phyloP scores from a whole-genome alignment of 2,329 filamentous ascomycete genomes.

The Pseudogymnoascus verrucosus region DNA sequence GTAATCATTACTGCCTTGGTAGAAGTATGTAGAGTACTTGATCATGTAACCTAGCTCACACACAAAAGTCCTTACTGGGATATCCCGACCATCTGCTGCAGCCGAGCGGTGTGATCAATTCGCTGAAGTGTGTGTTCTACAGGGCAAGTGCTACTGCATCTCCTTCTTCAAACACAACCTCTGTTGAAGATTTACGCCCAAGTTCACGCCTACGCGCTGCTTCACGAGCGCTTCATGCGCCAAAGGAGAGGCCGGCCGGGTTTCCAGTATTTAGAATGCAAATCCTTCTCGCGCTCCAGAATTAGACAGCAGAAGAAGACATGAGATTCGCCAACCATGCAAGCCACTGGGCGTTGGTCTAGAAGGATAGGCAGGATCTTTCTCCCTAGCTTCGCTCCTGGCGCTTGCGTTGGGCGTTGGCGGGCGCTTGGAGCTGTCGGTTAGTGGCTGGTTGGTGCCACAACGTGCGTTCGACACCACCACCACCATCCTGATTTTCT shows the following conservation, averaged over 20 bases:
- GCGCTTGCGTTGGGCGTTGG: slow-evolving; percentile 1
- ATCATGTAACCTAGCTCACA: not conserved
- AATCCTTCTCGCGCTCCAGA: not conserved
- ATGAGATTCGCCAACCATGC: not conserved
- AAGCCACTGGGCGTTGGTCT: not conserved
- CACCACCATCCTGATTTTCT: not conserved
- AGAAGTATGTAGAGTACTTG: not conserved
- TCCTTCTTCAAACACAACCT: not conserved
- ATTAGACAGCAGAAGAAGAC: not conserved
- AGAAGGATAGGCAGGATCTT: too few species aligned
- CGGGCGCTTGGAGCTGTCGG: not conserved
- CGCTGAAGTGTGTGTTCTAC: not conserved
- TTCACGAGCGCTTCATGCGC: not conserved
- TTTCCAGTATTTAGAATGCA: not conserved
- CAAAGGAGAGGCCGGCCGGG: not conserved
- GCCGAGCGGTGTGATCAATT: not conserved
- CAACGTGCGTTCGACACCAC: not conserved
- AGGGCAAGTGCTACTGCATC: not conserved
- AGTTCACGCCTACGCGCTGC: not conserved
- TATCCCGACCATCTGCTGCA: not conserved
- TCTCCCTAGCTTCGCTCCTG: not conserved
- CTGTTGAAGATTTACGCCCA: not conserved
- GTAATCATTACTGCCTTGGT: not conserved
- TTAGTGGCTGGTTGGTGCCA: not conserved
- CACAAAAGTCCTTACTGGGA: not conserved